Evolutionary conservation across 208 protist genomes (phyloP), one percentile per base, ranked within the genome.

Genomic region (Leishmania amazonensis): DNA sequence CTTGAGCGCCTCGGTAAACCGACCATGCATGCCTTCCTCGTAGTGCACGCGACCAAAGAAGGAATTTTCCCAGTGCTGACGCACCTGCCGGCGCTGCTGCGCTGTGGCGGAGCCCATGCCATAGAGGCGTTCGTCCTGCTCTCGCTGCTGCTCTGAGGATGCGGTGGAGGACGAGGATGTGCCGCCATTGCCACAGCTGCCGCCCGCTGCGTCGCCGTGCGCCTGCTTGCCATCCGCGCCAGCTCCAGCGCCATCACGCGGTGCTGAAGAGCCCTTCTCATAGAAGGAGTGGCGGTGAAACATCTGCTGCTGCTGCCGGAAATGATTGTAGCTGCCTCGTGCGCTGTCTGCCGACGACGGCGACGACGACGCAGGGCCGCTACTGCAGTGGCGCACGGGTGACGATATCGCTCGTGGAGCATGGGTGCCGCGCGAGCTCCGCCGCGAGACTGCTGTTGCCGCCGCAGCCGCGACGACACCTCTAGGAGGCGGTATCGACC

Each of bases 1-100:
- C 24, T 87, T 87, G 31, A 93, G 58, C 1, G 93, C 94, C 21
- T 85, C 75, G 6, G 81, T 74, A 71, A 90, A 97, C 8, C 88
- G 87, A 72, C 91, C 88, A 75, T 93, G 95, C 95, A 97, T 97
- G 19, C 93, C 92, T 4, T 89, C 76, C 47, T 97, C 95, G 81
- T 89, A 96, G 82, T 96, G 93, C 79, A 94, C 77, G 35, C 92
- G 88, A 38, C 92, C 92, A 85, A 96, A 95, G 75, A 97, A 97
- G 45, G 95, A 94, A 73, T 95, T 96, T 74, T 96, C 95, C 95
- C 95, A 97, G 53, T 90, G 84, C 76, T 83, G 75, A 8, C 83
- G 80, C 40, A 96, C 83, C 35, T 87, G 79, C 3, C 90, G 90
- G 19, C 92, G 93, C 71, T 97, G 89, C 57, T 95, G 85, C 35